Evolutionary conservation across 2,329 filamentous ascomycete species (phyloP).

Genomic region (Botrytis fragariae): DNA sequence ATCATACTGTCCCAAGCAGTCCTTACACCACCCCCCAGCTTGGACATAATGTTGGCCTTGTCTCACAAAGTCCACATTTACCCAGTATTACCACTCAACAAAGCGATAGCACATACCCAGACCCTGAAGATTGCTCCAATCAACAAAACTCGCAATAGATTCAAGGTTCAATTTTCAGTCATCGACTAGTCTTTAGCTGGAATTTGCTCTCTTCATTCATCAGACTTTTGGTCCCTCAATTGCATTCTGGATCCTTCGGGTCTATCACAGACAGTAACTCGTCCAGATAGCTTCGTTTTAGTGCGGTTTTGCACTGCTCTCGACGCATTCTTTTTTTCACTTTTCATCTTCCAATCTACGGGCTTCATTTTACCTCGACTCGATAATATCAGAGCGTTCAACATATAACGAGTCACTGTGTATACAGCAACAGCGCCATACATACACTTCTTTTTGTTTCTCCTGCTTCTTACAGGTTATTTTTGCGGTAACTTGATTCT

Average conservation of each 20-base stretch:
- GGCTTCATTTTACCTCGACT: neutral
- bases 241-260: neutral
- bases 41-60: neutral
- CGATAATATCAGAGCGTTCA: neutral
- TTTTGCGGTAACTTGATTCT: neutral
- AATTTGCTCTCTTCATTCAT: neutral
- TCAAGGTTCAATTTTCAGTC: neutral
- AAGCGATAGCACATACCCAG: neutral
- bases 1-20: neutral
- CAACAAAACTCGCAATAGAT: neutral
- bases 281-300: neutral
- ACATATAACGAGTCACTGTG: neutral
- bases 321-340: neutral
- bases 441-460: neutral
- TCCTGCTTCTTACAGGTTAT: neutral
- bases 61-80: neutral
- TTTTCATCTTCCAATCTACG: neutral
- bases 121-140: neutral
- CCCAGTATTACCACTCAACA: neutral
- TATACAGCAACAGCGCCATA: neutral
- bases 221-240: neutral
- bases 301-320: neutral
- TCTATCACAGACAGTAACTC: neutral
- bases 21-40: neutral
- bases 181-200: neutral